Percentiles rank a stretch among this genome's conserved stretches.
These are phyloP conservation scores for Flaveria brownii DNA, from an alignment of 129 eudicot genomes.

Conservation along the genomic window DNA sequence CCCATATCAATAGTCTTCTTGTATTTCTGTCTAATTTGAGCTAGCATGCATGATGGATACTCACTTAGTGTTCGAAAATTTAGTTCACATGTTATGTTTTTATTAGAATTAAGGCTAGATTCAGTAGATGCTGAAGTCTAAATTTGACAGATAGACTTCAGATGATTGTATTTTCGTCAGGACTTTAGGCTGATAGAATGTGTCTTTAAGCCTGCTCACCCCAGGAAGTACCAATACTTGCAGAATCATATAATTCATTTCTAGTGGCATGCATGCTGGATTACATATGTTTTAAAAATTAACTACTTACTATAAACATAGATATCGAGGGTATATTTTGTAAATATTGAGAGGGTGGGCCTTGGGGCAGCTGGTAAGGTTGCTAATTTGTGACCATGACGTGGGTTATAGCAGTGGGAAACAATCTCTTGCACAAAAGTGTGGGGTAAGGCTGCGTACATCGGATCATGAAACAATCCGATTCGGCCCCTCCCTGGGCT, in stretches of 20 bases:
- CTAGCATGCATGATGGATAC: neutral
- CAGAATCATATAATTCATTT: conserved; percentile 1
- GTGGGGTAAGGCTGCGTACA: too few species aligned
- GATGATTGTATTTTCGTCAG: neutral
- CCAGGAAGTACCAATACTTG: neutral
- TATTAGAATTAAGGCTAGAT: neutral
- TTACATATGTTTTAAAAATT: neutral
- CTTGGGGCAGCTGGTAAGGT: too few species aligned
- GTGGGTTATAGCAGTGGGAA: too few species aligned
- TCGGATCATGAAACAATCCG: too few species aligned
- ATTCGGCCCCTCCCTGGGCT: too few species aligned
- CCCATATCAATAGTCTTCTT: neutral
- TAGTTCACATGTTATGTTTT: neutral
- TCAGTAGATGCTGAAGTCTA: conserved; percentile 1
- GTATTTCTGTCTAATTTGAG: conserved; percentile 17
- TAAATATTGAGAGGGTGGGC: neutral
- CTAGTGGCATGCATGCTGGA: neutral
- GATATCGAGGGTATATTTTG: neutral
- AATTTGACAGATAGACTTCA: neutral
- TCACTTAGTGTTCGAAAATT: neutral
- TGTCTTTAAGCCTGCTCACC: neutral
- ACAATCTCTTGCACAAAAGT: too few species aligned
- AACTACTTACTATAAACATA: neutral
- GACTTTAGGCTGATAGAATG: neutral
- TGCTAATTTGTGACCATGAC: too few species aligned